Evolutionary conservation across 1,139 yeast species (phyloP), one percentile per base, ranked within the genome.

Genomic region (Casaregolazyma suthepensis): DNA sequence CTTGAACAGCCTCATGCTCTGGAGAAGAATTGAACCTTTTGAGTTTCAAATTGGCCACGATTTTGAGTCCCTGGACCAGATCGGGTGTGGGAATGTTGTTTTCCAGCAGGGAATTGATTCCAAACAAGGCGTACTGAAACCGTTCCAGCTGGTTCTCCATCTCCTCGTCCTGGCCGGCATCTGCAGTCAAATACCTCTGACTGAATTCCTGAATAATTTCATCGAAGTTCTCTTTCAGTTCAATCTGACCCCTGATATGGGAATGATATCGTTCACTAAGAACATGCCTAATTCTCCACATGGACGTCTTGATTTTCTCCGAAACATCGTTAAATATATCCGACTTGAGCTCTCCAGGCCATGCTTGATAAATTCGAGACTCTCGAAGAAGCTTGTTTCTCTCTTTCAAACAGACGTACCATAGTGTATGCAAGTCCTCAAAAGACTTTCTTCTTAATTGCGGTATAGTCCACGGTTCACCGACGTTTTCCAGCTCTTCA

Each of bases 361-460:
- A 62, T 20, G 64, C 54, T 52, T 54, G 54, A 58, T 63, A 61
- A 46, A 80, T 70, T 59, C 84, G 81, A 52, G 77, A 76, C 69
- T 94, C 99, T 63, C 96, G 79, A 40, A 84, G 83, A 55, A 93
- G 70, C 43, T 82, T 74, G 70, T 93, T 94, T 61, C 96, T 76
- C 69, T 93, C 96, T 66, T 83, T 87, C 60, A 93, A 73, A 60
- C 91, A 82, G 49, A 85, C 76, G 68, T 89, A 91, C 98, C 99
- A 93, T 63, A 93, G 76, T 48, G 82, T 80, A 70, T 94, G 99
- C 63, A 93, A 75, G 68, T 93, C 99, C 45, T 90, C 95, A 65
- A 90, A 94, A 15, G 90, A 82, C 69, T 93, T 94, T 58, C 94
- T 79, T 70, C 99, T 83, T 61, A 93, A 79, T 67, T 93, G 98